Conservation (phyloP, 441 rosid genomes). For the Croton laevigatus region DNA sequence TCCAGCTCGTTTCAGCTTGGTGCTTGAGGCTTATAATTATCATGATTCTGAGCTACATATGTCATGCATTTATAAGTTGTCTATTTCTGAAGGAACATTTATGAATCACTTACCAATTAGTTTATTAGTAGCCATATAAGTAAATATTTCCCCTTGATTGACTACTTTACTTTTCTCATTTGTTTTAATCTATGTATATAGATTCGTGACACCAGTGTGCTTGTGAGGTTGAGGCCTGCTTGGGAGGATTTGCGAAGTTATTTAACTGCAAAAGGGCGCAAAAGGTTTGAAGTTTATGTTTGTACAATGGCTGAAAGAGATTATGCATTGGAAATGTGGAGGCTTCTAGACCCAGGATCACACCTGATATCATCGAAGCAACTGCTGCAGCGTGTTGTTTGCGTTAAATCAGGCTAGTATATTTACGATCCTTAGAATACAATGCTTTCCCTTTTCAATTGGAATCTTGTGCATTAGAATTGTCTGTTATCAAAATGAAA, state of each 20-base stretch:
- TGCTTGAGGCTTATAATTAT: background rate
- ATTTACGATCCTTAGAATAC: background rate
- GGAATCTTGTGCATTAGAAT: conserved; percentile 10
- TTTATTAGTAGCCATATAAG: background rate
- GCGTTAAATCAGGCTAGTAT: conserved; percentile 87
- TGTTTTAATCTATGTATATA: conserved; percentile 31
- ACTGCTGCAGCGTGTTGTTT: conserved; percentile 75
- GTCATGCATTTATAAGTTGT: background rate
- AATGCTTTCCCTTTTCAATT: conserved; percentile 10
- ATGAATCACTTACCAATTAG: background rate
- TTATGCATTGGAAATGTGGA: conserved; percentile 98
- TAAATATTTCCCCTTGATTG: too few relatives aligned
- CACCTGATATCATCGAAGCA: conserved; percentile 72
- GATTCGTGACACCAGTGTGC: conserved; percentile 97
- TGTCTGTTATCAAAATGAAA: conserved; percentile 9
- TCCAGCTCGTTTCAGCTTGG: background rate
- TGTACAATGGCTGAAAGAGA: conserved; percentile 98
- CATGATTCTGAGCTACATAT: background rate
- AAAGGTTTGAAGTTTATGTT: conserved; percentile 91
- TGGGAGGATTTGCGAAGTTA: conserved; percentile 95
- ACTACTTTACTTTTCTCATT: background rate
- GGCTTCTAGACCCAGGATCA: conserved; percentile 93
- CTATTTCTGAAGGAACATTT: background rate
- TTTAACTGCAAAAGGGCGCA: conserved; percentile 85
- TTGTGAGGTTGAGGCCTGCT: conserved; percentile 91